Conservation (phyloP, 768 basidiomycete genomes). For the Boletus speciosus region DNA sequence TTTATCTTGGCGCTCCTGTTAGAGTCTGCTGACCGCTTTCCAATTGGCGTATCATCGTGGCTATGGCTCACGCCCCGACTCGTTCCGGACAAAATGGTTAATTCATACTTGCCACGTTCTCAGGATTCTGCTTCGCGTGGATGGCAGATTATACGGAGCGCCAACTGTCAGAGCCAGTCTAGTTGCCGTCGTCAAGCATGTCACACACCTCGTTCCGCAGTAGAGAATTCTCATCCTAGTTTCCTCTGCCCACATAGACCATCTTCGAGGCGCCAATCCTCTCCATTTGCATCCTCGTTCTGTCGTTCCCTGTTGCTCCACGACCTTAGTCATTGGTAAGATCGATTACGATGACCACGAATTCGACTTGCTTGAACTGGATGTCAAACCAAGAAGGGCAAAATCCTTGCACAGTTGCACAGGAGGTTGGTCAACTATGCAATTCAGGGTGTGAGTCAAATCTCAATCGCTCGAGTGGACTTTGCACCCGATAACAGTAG, state of each 20-base stretch:
- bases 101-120: not conserved
- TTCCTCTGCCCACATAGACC: not conserved
- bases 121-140: not conserved
- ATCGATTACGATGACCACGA: conserved; percentile 6
- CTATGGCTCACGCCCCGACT: not conserved
- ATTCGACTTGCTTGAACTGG: conserved; percentile 7
- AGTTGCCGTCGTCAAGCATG: conserved; percentile 1
- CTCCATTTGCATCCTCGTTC: not conserved
- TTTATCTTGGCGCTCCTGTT: not conserved
- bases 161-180: not conserved
- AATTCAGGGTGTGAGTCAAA: conserved; percentile 11
- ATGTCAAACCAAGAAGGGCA: conserved; percentile 10
- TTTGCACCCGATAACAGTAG: not conserved
- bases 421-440: conserved; percentile 20
- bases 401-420: conserved; percentile 17
- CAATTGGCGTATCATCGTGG: not conserved
- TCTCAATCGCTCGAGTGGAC: not conserved
- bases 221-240: not conserved
- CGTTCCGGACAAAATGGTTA: not conserved
- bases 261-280: not conserved
- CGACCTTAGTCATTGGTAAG: not conserved
- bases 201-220: conserved; percentile 6
- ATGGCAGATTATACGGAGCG: conserved; percentile 1
- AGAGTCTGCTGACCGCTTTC: not conserved
- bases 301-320: not conserved